Percentiles rank a stretch among this genome's conserved stretches.
These are phyloP conservation scores for Inosperma sp. DNA, from an alignment of 768 basidiomycete genomes.

Conservation along the genomic window DNA sequence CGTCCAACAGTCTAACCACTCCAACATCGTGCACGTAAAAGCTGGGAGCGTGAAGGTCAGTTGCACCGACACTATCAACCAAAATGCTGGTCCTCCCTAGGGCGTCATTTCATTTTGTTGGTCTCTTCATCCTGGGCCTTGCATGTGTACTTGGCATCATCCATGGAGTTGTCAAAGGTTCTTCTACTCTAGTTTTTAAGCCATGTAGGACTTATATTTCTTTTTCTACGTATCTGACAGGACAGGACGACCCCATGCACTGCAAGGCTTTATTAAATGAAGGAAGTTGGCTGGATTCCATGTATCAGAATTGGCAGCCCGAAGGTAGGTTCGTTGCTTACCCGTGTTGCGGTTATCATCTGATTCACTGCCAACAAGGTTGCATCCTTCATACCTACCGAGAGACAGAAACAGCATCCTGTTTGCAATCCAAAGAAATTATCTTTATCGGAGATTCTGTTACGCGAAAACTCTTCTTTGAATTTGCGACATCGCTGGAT, in stretches of 20 bases:
- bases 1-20: no score
- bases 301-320: slow-evolving; percentile 78
- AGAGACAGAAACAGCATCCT: slow-evolving; percentile 47
- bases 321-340: slow-evolving; percentile 48
- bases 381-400: slow-evolving; percentile 75
- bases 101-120: slow-evolving; percentile 49
- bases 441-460: slow-evolving; percentile 86
- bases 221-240: slow-evolving; percentile 46
- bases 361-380: slow-evolving; percentile 39
- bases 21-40: no score
- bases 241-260: slow-evolving; percentile 65
- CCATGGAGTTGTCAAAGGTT: slow-evolving; percentile 43
- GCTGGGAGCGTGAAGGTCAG: no score
- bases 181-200: slow-evolving; percentile 15
- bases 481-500: slow-evolving; percentile 61
- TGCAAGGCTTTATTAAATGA: slow-evolving; percentile 66
- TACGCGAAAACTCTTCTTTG: slow-evolving; percentile 75
- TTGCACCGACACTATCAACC: background rate
- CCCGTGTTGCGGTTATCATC: background rate
- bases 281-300: slow-evolving; percentile 75
- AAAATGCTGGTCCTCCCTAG: slow-evolving; percentile 29
- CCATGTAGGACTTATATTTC: background rate
- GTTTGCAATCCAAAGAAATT: slow-evolving; percentile 55
- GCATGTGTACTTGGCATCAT: slow-evolving; percentile 42
- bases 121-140: slow-evolving; percentile 34